Evolutionary conservation across 1,284 basidiomycete species (phyloP).

Genomic region (Clitocybe nebularis): DNA sequence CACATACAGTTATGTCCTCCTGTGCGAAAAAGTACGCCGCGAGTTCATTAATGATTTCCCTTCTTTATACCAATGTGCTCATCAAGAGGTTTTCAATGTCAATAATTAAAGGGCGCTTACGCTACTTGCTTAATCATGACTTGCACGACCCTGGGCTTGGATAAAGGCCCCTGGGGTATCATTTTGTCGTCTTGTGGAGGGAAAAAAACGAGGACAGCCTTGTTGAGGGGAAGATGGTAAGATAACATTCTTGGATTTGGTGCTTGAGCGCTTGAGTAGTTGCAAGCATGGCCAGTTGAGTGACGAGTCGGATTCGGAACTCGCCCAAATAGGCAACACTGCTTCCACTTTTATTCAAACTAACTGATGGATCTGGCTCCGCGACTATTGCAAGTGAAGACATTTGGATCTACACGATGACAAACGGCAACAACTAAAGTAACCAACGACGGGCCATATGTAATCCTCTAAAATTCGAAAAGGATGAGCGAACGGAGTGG

Average conservation of each 20-base stretch:
- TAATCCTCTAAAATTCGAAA: no score
- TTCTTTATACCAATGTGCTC: slow-evolving; percentile 3
- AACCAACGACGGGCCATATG: no score
- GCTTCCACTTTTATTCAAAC: no score
- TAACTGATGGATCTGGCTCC: no score
- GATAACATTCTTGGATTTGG: slow-evolving; percentile 8
- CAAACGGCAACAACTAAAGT: no score
- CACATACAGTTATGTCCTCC: slow-evolving; percentile 17
- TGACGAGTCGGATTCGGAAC: no score
- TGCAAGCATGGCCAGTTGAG: no score
- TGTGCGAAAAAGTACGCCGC: slow-evolving; percentile 12
- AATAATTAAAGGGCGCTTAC: not conserved
- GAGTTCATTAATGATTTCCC: slow-evolving; percentile 3
- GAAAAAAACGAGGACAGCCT: slow-evolving; percentile 16
- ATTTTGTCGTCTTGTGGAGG: slow-evolving; percentile 10
- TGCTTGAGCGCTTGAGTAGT: no score
- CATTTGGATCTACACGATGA: no score
- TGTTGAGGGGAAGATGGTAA: slow-evolving; percentile 14
- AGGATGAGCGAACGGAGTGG: no score
- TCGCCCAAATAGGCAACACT: no score
- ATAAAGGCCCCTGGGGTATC: not conserved
- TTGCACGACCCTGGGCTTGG: slow-evolving; percentile 14
- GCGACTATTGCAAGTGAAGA: no score
- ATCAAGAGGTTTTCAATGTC: not conserved
- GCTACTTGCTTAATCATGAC: slow-evolving; percentile 14